phyloP scores from a whole-genome alignment of 495 filamentous ascomycete genomes.

The Neurospora sp. region DNA sequence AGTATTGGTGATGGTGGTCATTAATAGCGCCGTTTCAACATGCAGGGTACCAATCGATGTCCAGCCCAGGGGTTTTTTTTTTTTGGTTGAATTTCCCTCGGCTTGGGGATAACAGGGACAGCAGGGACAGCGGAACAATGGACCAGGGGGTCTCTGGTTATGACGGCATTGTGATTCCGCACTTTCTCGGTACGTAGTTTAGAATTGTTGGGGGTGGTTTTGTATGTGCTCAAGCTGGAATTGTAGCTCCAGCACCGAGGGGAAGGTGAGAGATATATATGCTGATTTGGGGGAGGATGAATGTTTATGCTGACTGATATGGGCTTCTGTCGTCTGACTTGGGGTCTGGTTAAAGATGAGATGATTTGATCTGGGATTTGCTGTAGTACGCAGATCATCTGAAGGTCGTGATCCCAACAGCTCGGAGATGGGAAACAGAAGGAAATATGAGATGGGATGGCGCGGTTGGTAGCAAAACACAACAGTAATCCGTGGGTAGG shows the following conservation, averaged over 20 bases:
- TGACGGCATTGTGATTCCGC: neutral
- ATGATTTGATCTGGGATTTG: neutral
- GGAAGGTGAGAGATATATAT: neutral
- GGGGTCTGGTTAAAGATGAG: neutral
- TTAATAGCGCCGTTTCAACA: neutral
- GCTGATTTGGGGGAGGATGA: neutral
- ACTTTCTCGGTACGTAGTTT: neutral
- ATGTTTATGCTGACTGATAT: neutral
- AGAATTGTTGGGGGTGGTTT: neutral
- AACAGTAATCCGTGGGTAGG: neutral
- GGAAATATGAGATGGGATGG: neutral
- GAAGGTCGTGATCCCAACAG: neutral
- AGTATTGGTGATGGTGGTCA: neutral
- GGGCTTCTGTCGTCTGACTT: neutral
- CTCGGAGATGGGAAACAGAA: neutral
- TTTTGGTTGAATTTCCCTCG: neutral
- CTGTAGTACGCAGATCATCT: neutral
- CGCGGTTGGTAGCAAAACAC: neutral
- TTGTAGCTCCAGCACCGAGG: neutral
- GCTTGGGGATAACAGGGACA: neutral
- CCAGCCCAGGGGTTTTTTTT: neutral
- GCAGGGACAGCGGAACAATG: neutral
- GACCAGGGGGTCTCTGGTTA: neutral
- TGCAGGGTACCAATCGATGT: neutral
- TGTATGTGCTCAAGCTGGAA: neutral